Evolutionary conservation across 2,329 filamentous ascomycete species (phyloP).

Genomic region (Stachybotrys chartarum): DNA sequence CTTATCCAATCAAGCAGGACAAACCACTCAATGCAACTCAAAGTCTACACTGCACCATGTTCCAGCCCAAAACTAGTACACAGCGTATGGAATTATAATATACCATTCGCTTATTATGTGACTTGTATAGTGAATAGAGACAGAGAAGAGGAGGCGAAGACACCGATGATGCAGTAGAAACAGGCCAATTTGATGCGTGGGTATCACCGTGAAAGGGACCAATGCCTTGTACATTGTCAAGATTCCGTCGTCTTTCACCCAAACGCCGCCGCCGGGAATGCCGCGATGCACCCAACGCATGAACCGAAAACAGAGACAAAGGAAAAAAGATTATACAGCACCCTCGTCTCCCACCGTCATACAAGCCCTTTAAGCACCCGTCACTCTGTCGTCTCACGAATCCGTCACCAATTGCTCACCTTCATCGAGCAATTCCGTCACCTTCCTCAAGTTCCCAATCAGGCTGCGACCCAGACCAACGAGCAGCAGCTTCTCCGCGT

Average conservation of each 20-base stretch:
- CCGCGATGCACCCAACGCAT: background rate
- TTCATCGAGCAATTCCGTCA: slow-evolving; percentile 85
- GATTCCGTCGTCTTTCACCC: background rate
- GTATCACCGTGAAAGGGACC: slow-evolving; percentile 3
- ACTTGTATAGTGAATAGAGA: no score
- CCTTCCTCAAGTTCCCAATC: slow-evolving; percentile 75
- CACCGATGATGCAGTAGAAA: background rate
- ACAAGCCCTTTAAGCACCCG: background rate
- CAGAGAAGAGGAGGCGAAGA: background rate
- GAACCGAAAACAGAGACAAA: background rate
- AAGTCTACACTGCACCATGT: no score
- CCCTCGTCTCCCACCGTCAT: background rate
- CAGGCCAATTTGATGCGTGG: slow-evolving; percentile 1
- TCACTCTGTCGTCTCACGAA: slow-evolving; percentile 14
- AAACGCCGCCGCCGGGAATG: background rate
- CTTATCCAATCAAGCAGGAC: no score
- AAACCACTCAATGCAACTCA: no score
- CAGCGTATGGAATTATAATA: no score
- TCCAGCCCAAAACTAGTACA: no score
- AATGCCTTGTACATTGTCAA: background rate
- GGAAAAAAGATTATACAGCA: background rate
- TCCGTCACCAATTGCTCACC: slow-evolving; percentile 85
- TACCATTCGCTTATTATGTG: no score
- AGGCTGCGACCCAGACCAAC: slow-evolving; percentile 81
- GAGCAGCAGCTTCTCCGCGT: slow-evolving; percentile 91